phyloP scores from a whole-genome alignment of 2,329 filamentous ascomycete species.

The Cladobotryum protrusum region DNA sequence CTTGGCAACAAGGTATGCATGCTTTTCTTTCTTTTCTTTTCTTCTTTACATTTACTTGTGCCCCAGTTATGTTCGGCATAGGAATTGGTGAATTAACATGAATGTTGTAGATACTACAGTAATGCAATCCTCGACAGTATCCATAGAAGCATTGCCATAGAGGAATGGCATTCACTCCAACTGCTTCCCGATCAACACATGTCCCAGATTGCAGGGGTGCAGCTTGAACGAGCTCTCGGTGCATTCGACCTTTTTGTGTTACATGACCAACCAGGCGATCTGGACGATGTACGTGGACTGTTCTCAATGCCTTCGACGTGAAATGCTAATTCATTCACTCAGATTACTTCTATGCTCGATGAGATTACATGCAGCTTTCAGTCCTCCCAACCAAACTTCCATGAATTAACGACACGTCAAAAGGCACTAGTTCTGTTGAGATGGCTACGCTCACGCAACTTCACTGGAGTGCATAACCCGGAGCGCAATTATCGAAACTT shows the following conservation, averaged over 20 bases:
- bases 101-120: constrained; percentile 62
- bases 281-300: constrained; percentile 55
- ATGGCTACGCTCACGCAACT: constrained; percentile 62
- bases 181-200: constrained; percentile 14
- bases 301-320: constrained; percentile 2
- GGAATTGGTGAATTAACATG: constrained; percentile 3
- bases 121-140: constrained; percentile 70
- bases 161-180: constrained; percentile 58
- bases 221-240: constrained; percentile 67
- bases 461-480: constrained; percentile 63
- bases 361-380: constrained; percentile 53
- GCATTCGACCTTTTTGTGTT: constrained; percentile 88
- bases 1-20: constrained; percentile 59
- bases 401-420: constrained; percentile 52
- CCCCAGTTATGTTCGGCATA: background rate
- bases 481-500: constrained; percentile 68
- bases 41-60: too few species aligned
- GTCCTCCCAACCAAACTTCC: constrained; percentile 44
- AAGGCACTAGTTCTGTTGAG: constrained; percentile 62
- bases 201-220: constrained; percentile 33
- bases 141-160: constrained; percentile 71
- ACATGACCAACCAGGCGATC: constrained; percentile 63
- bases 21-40: too few species aligned
- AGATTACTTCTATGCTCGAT: constrained; percentile 63
- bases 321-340: background rate